These are phyloP conservation scores for Botrytis byssoidea DNA, from an alignment of 2,329 filamentous ascomycete genomes.

Conservation along the genomic window DNA sequence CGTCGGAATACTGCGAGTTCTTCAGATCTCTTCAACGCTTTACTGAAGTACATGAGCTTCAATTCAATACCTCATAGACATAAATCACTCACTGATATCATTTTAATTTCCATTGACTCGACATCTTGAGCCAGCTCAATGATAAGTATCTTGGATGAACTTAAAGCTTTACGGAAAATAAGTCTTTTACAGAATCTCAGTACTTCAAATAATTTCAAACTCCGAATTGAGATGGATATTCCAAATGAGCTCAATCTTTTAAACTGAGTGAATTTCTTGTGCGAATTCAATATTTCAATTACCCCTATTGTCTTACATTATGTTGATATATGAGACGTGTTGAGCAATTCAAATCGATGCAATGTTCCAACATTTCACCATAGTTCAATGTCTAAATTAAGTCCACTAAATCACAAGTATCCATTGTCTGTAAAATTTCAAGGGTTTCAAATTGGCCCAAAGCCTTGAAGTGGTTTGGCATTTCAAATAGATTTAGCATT, in stretches of 20 bases:
- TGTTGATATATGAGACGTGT: neutral
- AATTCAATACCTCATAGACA: neutral
- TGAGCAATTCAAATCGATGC: neutral
- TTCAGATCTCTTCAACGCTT: neutral
- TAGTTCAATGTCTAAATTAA: neutral
- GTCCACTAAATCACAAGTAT: neutral
- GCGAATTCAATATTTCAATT: neutral
- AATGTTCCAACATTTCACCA: neutral
- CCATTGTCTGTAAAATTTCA: neutral
- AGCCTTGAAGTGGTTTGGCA: neutral
- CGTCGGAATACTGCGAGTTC: neutral
- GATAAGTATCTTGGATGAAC: neutral
- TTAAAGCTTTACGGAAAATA: neutral
- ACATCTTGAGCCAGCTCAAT: neutral
- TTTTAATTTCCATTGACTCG: neutral
- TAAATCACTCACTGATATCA: neutral
- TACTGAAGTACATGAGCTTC: neutral
- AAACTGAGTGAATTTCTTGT: neutral
- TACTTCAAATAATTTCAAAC: neutral
- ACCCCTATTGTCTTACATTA: neutral
- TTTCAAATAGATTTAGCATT: neutral
- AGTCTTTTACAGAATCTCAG: neutral
- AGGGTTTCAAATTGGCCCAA: neutral
- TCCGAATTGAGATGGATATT: neutral
- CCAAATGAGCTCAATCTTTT: neutral